Base-by-base conservation (phyloP, 345 rosid species). In the Melaleuca alternifolia region DNA sequence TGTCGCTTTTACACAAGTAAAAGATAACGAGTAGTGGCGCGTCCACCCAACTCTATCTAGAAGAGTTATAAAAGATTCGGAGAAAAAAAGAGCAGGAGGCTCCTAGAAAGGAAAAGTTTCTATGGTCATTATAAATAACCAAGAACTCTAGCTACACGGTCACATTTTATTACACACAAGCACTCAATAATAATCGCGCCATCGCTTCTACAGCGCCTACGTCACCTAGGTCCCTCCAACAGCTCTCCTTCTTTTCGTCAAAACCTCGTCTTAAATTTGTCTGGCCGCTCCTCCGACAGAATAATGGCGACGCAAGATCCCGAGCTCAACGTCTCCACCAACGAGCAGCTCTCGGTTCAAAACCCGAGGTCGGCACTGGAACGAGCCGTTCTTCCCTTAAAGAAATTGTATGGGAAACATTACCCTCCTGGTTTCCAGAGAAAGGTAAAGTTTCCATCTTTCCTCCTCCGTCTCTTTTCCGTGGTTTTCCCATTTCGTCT, bases 351-450 rank as follows among this genome's bases (percentile, higher is more conserved):
- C 83, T 65, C 82, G 5, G 87, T 83, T 21, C 85, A 86, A 52
- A 88, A 50, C 65, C 57, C 83, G 51, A 44, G n/a, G 79, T 85
- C 51, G 37, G 85, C 88, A 20, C 48, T 71, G 18, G 79, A 33
- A 71, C 79, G 79, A 33, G 16, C 46, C 3, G 79, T 71, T 71
- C 48, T 33, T 71, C 44, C 79, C 24, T 33, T 71, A 10, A 71
- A 71, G 79, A 41, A 54, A 59, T 85, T 87, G 15, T 84, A 88
- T 83, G 48, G 11, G 37, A 57, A 57, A 24, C 88, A 90, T 56
- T 92, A 91, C 57, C 93, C 93, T 37, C 54, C 90, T 57, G 90
- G 86, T 77, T 93, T 93, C 71, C 84, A 59, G 83, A 90, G 86
- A 86, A 92, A 92, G 95, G 93, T 93, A 84, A 7, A 71, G 44